These are phyloP conservation scores for Xylaria sp. DNA, from an alignment of 2,329 filamentous ascomycete genomes.

Conservation along the genomic window DNA sequence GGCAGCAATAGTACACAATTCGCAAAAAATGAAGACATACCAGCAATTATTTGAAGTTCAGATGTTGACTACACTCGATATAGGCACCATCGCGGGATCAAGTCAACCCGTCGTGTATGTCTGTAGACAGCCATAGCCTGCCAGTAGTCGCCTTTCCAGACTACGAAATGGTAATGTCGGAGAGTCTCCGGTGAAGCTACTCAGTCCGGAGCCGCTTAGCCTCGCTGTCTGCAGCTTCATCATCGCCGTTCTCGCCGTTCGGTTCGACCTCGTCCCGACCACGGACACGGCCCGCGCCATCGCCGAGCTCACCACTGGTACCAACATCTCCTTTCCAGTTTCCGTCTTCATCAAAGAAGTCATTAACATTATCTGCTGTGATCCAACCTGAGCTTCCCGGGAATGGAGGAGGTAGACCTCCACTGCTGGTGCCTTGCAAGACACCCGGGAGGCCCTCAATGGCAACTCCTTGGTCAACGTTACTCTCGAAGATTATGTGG, in stretches of 20 bases:
- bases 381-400: slow-evolving; percentile 78
- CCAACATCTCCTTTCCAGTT: slow-evolving; percentile 60
- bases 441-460: slow-evolving; percentile 55
- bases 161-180: background rate
- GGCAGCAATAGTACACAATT: background rate
- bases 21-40: slow-evolving; percentile 9
- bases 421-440: slow-evolving; percentile 42
- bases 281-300: slow-evolving; percentile 57
- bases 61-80: background rate
- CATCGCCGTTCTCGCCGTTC: slow-evolving; percentile 41
- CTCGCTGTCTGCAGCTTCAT: slow-evolving; percentile 35
- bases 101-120: background rate
- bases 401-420: slow-evolving; percentile 58
- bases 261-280: slow-evolving; percentile 49
- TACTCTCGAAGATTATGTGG: slow-evolving; percentile 52
- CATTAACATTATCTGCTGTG: slow-evolving; percentile 82
- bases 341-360: slow-evolving; percentile 76
- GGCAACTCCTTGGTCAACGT: slow-evolving; percentile 41
- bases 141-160: background rate
- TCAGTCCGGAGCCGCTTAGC: slow-evolving; percentile 32
- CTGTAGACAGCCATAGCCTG: background rate
- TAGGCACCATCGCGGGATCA: background rate
- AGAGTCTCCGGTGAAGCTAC: slow-evolving; percentile 10
- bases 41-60: background rate
- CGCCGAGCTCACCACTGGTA: slow-evolving; percentile 50